A percentile compares a stretch with the other conserved stretches of the same genome.
Conservation (phyloP, 148 eudicot species). For the Spergularia marina region DNA sequence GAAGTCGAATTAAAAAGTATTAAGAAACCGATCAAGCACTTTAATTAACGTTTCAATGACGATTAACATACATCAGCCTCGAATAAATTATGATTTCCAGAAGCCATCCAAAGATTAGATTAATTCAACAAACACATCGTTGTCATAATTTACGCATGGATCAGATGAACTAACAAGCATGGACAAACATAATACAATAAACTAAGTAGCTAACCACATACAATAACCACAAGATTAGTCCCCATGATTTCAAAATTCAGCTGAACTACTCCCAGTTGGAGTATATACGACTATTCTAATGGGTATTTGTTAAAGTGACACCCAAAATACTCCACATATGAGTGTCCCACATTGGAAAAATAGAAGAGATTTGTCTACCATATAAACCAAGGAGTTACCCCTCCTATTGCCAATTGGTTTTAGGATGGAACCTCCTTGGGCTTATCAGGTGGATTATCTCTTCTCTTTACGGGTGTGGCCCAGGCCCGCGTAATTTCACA, state of each 20-base stretch:
- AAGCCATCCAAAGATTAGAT: neutral
- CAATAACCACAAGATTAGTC: neutral
- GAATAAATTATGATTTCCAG: constrained; percentile 8
- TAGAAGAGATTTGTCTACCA: too few relatives aligned
- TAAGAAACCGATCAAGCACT: neutral
- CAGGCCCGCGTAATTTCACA: too few relatives aligned
- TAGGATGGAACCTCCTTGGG: too few relatives aligned
- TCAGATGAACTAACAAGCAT: constrained; percentile 23
- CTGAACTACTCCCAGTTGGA: constrained; percentile 24
- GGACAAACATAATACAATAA: constrained; percentile 13
- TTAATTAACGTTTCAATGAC: constrained; percentile 9
- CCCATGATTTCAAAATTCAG: constrained; percentile 14
- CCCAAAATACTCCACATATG: too few relatives aligned
- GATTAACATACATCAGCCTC: constrained; percentile 13
- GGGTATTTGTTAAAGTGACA: too few relatives aligned
- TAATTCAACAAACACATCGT: constrained; percentile 15
- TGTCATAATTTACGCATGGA: constrained; percentile 15
- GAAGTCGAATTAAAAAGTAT: constrained; percentile 7
- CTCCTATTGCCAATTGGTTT: too few relatives aligned
- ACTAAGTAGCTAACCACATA: neutral
- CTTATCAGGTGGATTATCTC: too few relatives aligned
- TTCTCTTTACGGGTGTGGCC: too few relatives aligned
- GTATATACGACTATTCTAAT: neutral
- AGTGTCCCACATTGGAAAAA: too few relatives aligned
- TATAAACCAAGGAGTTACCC: too few relatives aligned